Percentiles rank a stretch among this genome's conserved stretches.
Evolutionary conservation across 164 flowering plant genomes (phyloP).

Genomic region (Kalanchoe fedtschenkoi): DNA sequence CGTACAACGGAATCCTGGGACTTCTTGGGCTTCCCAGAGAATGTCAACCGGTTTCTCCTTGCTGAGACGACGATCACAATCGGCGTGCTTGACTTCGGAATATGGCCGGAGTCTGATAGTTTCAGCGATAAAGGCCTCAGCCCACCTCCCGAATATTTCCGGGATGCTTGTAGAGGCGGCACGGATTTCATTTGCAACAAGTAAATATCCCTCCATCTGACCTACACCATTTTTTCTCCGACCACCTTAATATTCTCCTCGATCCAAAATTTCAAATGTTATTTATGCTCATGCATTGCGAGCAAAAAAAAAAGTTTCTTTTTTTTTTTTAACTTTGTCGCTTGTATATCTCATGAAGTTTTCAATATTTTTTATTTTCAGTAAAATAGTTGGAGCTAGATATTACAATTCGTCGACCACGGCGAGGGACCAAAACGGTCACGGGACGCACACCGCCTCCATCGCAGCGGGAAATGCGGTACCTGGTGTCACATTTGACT

Average conservation of each 20-base stretch:
- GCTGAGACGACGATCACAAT: slow-evolving; percentile 16
- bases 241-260: not conserved
- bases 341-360: no score
- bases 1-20: slow-evolving; percentile 25
- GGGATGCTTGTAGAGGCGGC: slow-evolving; percentile 6
- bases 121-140: slow-evolving; percentile 9
- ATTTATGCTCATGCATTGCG: not conserved
- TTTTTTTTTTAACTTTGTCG: no score
- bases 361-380: not conserved
- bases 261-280: not conserved
- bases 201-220: not conserved
- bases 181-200: slow-evolving; percentile 8
- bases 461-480: slow-evolving; percentile 25
- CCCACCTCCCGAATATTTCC: slow-evolving; percentile 7
- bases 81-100: slow-evolving; percentile 14
- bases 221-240: not conserved
- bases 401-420: not conserved
- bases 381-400: slow-evolving; percentile 16
- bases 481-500: slow-evolving; percentile 13
- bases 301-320: not conserved
- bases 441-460: slow-evolving; percentile 30
- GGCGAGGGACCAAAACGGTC: slow-evolving; percentile 20
- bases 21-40: slow-evolving; percentile 15
- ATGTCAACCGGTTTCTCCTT: not conserved
- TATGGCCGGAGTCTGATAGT: slow-evolving; percentile 16